Evolutionary conservation across 2,329 filamentous ascomycete genomes (phyloP).

Genomic region (Fusarium longipes): DNA sequence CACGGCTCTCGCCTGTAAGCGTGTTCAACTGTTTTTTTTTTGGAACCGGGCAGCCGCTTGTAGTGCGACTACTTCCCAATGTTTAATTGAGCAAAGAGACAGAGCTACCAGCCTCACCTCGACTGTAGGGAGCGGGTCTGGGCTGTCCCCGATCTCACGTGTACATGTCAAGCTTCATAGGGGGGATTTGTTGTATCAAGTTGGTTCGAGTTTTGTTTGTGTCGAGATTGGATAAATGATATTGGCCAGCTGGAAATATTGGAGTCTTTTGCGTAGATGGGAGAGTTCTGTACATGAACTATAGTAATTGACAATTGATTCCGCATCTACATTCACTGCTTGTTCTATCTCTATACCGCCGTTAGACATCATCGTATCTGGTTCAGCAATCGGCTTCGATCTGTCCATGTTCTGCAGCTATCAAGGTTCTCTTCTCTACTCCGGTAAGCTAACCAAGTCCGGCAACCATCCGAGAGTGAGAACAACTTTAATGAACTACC

Average conservation of each 20-base stretch:
- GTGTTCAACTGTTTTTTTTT: conserved; percentile 33
- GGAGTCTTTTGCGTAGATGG: conserved; percentile 57
- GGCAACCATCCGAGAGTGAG: background rate
- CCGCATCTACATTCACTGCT: conserved; percentile 37
- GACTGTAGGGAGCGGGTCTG: conserved; percentile 19
- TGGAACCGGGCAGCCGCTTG: conserved; percentile 39
- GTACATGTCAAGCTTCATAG: conserved; percentile 37
- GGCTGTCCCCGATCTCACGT: conserved; percentile 31
- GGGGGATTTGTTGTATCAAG: conserved; percentile 42
- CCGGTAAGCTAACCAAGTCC: background rate
- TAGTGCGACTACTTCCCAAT: conserved; percentile 39
- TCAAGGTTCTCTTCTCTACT: background rate
- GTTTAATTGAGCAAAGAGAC: conserved; percentile 28
- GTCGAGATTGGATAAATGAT: conserved; percentile 50
- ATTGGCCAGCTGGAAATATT: conserved; percentile 50
- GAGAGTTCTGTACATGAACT: conserved; percentile 57
- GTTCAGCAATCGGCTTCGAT: background rate
- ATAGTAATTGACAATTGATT: conserved; percentile 51
- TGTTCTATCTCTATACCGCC: accelerated
- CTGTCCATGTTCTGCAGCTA: background rate
- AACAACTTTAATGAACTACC: background rate
- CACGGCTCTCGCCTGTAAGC: conserved; percentile 78
- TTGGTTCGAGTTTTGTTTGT: conserved; percentile 45
- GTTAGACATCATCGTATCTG: background rate
- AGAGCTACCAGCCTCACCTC: conserved; percentile 34